These are phyloP conservation scores for Coniella lustricola DNA, from an alignment of 2,329 filamentous ascomycete genomes.

Conservation along the genomic window DNA sequence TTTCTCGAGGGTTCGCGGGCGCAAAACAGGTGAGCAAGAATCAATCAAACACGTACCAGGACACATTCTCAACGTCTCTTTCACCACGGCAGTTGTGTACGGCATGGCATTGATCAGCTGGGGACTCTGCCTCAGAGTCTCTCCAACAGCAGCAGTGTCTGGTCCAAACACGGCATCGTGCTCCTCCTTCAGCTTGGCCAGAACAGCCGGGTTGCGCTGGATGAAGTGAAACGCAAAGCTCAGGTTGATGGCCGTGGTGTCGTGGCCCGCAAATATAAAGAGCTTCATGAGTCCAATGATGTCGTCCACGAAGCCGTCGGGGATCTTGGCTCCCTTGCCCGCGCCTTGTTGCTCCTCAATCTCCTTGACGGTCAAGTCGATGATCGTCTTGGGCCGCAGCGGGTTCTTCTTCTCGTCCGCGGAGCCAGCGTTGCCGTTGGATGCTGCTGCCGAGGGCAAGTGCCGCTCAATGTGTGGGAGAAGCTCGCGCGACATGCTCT, in stretches of 20 bases:
- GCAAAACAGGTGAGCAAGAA: too few species aligned
- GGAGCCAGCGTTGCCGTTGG: background rate
- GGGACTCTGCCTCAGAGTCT: constrained; percentile 32
- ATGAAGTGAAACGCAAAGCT: constrained; percentile 12
- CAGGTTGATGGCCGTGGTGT: constrained; percentile 9
- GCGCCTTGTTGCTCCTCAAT: background rate
- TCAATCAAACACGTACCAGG: background rate
- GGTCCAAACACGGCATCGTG: constrained; percentile 22
- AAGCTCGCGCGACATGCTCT: background rate
- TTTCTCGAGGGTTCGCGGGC: too few species aligned
- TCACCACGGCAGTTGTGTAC: constrained; percentile 46
- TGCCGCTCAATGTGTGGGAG: constrained; percentile 7
- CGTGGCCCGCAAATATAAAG: constrained; percentile 21
- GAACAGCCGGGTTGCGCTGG: constrained; percentile 20
- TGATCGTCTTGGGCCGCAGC: constrained; percentile 17
- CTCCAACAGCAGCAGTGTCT: constrained; percentile 24
- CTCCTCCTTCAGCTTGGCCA: constrained; percentile 21
- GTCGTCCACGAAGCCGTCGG: constrained; percentile 2
- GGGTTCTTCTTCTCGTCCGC: constrained; percentile 14
- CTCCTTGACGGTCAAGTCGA: constrained; percentile 21
- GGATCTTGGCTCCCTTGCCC: background rate
- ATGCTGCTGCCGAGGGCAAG: background rate
- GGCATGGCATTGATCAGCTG: constrained; percentile 39
- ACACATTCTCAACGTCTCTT: constrained; percentile 46
- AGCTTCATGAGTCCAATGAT: constrained; percentile 19